Base-by-base conservation (phyloP, 257 asterid genomes). In the Marsdenia floribunda region DNA sequence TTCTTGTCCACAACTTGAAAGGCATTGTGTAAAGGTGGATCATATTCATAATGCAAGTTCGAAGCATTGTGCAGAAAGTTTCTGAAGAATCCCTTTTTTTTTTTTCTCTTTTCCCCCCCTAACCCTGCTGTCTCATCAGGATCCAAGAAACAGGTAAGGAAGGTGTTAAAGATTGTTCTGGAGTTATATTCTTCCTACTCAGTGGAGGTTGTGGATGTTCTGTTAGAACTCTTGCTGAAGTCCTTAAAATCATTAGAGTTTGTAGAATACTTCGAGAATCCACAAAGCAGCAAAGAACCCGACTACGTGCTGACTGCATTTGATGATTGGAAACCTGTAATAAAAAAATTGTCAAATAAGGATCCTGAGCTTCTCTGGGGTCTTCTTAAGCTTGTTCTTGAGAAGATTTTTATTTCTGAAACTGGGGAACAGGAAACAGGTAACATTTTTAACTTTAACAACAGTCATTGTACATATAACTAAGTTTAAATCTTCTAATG, bases 321-420 rank as follows among this genome's bases (percentile, higher is more conserved):
- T 76, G 90, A 85, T 82, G 88, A 86, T 76, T 94, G 96, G 95
- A 94, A 86, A 82, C 80, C 88, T 33, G 89, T 90, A 19, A 86
- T 92, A 55, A 60, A 82, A 77, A 92, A 86, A 83, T 74, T 92
- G 80, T 89, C 95, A 6, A 87, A 88, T 21, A 87, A 84, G 80
- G 91, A 88, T 75, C 95, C 98, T 3, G 95, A 86, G 63, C 79
- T 94, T 79, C 85, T 90, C 55, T 64, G 70, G 54, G 77, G 83
- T 54, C 96, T 94, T 73, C 85, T 85, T 8, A 86, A 84, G 60
- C 93, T 89, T 19, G 86, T 88, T 80, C 89, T 92, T 50, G 93
- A 82, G 70, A 88, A 86, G 87, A 79, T 90, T 80, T 95, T 89
- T 85, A 82, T 73, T 60, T 60, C 57, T 15, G 78, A 76, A 57